Base-by-base conservation (phyloP, 176 grass and related monocot genomes). In the Triticum timopheevii region DNA sequence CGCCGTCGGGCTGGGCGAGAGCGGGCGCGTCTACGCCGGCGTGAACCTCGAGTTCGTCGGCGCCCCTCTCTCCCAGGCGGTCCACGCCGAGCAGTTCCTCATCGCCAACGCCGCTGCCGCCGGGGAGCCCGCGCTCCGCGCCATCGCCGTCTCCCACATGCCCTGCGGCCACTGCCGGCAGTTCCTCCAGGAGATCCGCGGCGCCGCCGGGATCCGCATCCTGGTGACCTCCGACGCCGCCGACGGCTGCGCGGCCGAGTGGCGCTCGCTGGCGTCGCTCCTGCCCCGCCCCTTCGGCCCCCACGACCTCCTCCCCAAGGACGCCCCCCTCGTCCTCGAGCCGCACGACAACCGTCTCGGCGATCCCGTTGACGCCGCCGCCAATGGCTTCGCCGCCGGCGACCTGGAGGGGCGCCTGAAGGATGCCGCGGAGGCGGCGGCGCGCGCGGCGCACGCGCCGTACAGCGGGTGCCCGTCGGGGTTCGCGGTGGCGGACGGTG, bases 101-200 rank as follows among this genome's bases (percentile, higher is more conserved):
- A 77, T 98, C 62, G 88, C 89, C 31, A 98, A 98, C 92, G 92
- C 91, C 4, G 92, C 92, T 1, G 93, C 93, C 12, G 90, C 88
- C n/a, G 93, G 93, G 27, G 96, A 98, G 86, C 0, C 62, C 33
- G 88, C 73, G 64, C 92, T 98, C 8, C 91, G 81, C 63, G 94
- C 86, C 92, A 69, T 98, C 82, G 96, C 96, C 56, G 96, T 98
- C 54, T 98, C 96, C 19, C 88, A 93, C 81, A 90, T 95, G 87
- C 96, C 96, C 25, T 98, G 93, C 75, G 96, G 93, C 82, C 96
- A 98, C 90, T 98, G 96, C 90, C 86, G 96, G 71, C 96, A 98
- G 91, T 98, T 98, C 86, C 86, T 98, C 17, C 96, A 98, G 88
- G 96, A 98, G 69, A 90, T 98, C 79, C 93, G 96, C 23, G 93